Percentiles rank a stretch among this genome's conserved stretches.
These are phyloP conservation scores for Spathaspora gorwiae DNA, from an alignment of 805 yeast genomes.

Conservation along the genomic window DNA sequence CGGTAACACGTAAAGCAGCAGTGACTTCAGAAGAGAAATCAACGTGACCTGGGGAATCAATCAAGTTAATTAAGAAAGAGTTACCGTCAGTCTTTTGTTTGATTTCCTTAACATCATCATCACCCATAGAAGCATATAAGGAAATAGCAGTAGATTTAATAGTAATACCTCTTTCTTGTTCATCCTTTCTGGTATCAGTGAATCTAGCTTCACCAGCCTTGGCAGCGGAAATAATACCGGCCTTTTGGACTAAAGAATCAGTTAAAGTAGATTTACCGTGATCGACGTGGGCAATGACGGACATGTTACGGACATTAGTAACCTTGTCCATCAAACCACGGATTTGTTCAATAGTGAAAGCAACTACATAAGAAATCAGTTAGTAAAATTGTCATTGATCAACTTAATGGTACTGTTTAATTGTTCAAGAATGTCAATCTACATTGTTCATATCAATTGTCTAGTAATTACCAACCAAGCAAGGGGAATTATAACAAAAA, in stretches of 20 bases:
- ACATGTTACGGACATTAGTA: slow-evolving; percentile 99
- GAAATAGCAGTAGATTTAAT: slow-evolving; percentile 99
- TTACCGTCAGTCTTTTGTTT: slow-evolving; percentile 89
- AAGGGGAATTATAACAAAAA: no score
- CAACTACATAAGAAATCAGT: slow-evolving; percentile 25
- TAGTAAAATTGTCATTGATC: not conserved
- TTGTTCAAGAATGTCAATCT: no score
- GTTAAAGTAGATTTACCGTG: slow-evolving; percentile 99
- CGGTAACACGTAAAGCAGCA: slow-evolving; percentile 99
- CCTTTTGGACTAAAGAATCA: slow-evolving; percentile 97
- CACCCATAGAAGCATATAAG: slow-evolving; percentile 81
- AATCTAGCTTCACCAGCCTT: slow-evolving; percentile 99
- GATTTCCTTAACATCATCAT: slow-evolving; percentile 84
- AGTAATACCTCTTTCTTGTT: slow-evolving; percentile 99
- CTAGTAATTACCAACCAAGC: no score
- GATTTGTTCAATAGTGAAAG: slow-evolving; percentile 71
- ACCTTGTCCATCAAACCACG: slow-evolving; percentile 99
- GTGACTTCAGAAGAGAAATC: slow-evolving; percentile 99
- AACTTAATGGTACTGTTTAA: no score
- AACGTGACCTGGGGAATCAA: slow-evolving; percentile 99
- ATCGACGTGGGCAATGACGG: slow-evolving; percentile 99
- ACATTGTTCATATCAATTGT: no score
- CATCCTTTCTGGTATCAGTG: slow-evolving; percentile 99
- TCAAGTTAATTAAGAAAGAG: slow-evolving; percentile 95
- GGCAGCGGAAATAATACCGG: slow-evolving; percentile 99